phyloP scores from a whole-genome alignment of 129 eudicot genomes.

The Pseudognaphalium luteoalbum region DNA sequence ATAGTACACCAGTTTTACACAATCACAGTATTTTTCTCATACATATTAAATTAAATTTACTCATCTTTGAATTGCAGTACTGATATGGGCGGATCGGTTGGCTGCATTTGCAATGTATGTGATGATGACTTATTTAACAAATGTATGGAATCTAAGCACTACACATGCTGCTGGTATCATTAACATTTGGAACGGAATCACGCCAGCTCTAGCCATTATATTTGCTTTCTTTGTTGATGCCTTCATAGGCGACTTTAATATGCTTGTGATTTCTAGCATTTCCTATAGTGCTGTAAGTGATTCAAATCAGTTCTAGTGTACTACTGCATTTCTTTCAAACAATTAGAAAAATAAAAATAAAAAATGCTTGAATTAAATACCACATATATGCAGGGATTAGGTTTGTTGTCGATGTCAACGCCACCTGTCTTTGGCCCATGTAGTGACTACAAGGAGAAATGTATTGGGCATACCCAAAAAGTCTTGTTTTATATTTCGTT shows the following conservation, averaged over 20 bases:
- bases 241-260: slow-evolving; percentile 38
- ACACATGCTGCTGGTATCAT: slow-evolving; percentile 68
- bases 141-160: slow-evolving; percentile 56
- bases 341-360: too few relatives aligned
- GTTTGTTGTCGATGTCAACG: slow-evolving; percentile 61
- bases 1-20: too few relatives aligned
- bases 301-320: neutral
- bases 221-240: slow-evolving; percentile 43
- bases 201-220: slow-evolving; percentile 23
- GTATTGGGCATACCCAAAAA: slow-evolving; percentile 11
- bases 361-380: neutral
- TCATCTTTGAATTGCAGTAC: slow-evolving; percentile 15
- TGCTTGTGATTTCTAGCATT: slow-evolving; percentile 61
- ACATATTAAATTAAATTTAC: too few relatives aligned
- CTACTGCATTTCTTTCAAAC: neutral
- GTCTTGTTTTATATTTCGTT: slow-evolving; percentile 49
- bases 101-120: slow-evolving; percentile 51
- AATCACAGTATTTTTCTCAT: too few relatives aligned
- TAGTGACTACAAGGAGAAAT: slow-evolving; percentile 31
- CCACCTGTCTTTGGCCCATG: slow-evolving; percentile 62
- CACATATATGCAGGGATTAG: slow-evolving; percentile 51
- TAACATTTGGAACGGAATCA: slow-evolving; percentile 51
- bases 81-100: slow-evolving; percentile 50
- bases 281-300: slow-evolving; percentile 42
- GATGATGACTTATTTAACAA: slow-evolving; percentile 55